These are phyloP conservation scores for Gossypium stocksii DNA, from an alignment of 345 rosid species.

Conservation along the genomic window DNA sequence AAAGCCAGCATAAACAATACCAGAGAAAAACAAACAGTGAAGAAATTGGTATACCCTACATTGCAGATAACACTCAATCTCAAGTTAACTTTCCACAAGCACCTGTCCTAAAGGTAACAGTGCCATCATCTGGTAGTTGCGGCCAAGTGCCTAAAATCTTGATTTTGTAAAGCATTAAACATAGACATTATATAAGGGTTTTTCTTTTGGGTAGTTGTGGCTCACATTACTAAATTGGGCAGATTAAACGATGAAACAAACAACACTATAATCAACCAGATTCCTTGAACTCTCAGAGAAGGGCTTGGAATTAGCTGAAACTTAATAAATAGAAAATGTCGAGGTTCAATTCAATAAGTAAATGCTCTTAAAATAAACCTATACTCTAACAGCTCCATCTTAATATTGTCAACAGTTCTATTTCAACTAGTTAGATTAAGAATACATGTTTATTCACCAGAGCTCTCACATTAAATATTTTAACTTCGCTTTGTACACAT, in stretches of 20 bases:
- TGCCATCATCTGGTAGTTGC: not conserved
- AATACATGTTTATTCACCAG: not conserved
- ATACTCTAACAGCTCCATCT: not conserved
- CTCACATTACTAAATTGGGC: not conserved
- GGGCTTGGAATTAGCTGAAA: not conserved
- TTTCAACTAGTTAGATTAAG: not conserved
- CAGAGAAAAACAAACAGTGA: not conserved
- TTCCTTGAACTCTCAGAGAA: not conserved
- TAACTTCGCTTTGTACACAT: not conserved
- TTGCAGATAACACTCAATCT: not conserved
- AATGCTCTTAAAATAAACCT: not conserved
- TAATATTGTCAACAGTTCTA: not conserved
- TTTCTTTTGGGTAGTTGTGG: not conserved
- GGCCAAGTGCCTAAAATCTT: not conserved
- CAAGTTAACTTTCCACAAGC: not conserved
- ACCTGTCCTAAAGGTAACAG: not conserved
- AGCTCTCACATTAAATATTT: not conserved
- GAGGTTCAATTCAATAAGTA: not conserved
- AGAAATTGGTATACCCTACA: not conserved
- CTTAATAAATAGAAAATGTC: not conserved
- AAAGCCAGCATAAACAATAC: not conserved
- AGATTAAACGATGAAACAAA: not conserved
- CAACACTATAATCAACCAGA: not conserved
- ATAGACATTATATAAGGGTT: not conserved
- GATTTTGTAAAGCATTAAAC: not conserved